Conservation (phyloP, 2,329 filamentous ascomycete genomes). For the Dothidotthia symphoricarpi region DNA sequence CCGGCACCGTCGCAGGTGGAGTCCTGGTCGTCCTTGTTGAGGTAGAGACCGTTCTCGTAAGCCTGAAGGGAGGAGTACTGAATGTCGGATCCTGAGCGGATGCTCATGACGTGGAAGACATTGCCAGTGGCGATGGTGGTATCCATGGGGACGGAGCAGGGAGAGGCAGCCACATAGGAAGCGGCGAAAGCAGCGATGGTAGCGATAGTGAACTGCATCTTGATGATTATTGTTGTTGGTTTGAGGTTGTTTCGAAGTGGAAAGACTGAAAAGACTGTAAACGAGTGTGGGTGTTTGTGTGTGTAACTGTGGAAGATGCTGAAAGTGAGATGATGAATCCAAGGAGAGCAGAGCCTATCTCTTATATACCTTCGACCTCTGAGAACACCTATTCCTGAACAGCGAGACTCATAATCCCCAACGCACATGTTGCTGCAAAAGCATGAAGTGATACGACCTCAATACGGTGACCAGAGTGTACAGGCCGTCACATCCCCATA, state of each 20-base stretch:
- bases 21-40: constrained; percentile 46
- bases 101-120: constrained; percentile 52
- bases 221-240: constrained; percentile 13
- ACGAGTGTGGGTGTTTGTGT: too few species aligned
- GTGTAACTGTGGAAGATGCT: too few species aligned
- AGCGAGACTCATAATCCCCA: too few species aligned
- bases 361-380: too few species aligned
- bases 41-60: constrained; percentile 44
- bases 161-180: constrained; percentile 27
- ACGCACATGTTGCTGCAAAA: constrained; percentile 12
- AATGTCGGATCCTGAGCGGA: constrained; percentile 52
- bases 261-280: too few species aligned
- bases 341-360: constrained; percentile 1
- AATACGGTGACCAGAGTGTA: constrained; percentile 11
- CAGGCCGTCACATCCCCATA: constrained; percentile 11
- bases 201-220: constrained; percentile 34
- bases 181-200: constrained; percentile 20
- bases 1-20: constrained; percentile 51
- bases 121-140: constrained; percentile 27
- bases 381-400: too few species aligned
- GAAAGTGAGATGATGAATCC: too few species aligned
- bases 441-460: constrained; percentile 18
- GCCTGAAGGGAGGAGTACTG: constrained; percentile 52
- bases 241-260: too few species aligned
- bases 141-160: constrained; percentile 19